Conservation (phyloP, 129 eudicot species). For the Helianthus tuberosus region DNA sequence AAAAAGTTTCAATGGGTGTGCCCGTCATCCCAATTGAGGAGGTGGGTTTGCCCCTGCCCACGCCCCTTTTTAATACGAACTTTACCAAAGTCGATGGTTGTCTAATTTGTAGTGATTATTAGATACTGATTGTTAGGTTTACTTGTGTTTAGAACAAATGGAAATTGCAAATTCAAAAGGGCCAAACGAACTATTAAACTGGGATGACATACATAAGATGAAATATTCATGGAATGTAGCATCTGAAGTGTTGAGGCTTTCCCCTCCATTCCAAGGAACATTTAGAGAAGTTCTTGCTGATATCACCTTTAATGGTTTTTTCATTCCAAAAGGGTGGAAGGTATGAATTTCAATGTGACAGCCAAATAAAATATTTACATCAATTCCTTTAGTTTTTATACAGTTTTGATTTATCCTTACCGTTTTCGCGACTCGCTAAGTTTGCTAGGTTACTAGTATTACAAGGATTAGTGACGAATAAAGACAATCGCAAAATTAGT, state of each 20-base stretch:
- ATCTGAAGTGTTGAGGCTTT: constrained; percentile 40
- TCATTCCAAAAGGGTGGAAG: constrained; percentile 47
- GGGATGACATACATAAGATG: constrained; percentile 44
- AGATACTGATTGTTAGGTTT: not conserved
- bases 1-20: too few relatives aligned
- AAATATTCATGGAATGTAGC: constrained; percentile 44
- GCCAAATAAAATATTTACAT: too few relatives aligned
- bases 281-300: constrained; percentile 39
- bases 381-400: too few relatives aligned
- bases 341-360: constrained; percentile 6
- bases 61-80: too few relatives aligned
- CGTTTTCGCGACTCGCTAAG: not conserved
- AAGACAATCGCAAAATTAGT: too few relatives aligned
- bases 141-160: constrained; percentile 32
- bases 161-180: constrained; percentile 41
- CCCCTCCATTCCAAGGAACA: constrained; percentile 38
- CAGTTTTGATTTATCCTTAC: too few relatives aligned
- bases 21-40: too few relatives aligned
- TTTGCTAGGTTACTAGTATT: too few relatives aligned
- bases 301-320: constrained; percentile 36
- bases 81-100: too few relatives aligned
- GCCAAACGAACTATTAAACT: constrained; percentile 31
- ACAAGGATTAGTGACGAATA: too few relatives aligned
- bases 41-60: too few relatives aligned
- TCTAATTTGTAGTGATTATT: too few relatives aligned